A percentile compares a stretch with the other conserved stretches of the same genome.
Evolutionary conservation across 768 basidiomycete species (phyloP).

Genomic region (Psilocybe subaeruginosa): DNA sequence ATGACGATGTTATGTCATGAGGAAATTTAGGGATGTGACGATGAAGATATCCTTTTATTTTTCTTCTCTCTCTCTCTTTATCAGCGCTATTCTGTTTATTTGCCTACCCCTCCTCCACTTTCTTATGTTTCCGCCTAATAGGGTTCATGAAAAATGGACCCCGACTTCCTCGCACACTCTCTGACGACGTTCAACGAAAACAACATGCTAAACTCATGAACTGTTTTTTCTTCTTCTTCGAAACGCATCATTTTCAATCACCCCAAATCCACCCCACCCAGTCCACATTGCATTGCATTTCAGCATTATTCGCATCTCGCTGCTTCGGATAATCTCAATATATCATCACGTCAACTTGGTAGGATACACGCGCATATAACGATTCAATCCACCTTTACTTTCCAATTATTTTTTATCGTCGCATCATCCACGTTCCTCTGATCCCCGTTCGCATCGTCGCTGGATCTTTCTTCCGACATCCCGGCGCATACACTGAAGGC

Average conservation of each 20-base stretch:
- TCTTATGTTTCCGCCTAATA: neutral
- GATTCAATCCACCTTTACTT: too few species aligned
- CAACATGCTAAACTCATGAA: neutral
- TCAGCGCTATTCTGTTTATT: neutral
- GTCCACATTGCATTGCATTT: neutral
- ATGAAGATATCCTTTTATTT: neutral
- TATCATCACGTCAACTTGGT: neutral
- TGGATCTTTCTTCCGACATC: too few species aligned
- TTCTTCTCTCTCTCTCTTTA: conserved; percentile 2
- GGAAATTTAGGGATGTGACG: neutral
- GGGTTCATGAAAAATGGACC: neutral
- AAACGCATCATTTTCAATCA: neutral
- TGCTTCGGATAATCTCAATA: neutral
- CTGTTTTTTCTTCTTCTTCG: neutral
- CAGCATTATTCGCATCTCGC: neutral
- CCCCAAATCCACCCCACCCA: neutral
- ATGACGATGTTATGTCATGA: conserved; percentile 43
- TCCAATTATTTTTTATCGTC: too few species aligned
- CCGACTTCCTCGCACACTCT: neutral
- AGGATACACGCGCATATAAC: neutral
- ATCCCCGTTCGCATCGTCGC: too few species aligned
- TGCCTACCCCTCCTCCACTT: neutral
- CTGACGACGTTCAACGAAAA: neutral
- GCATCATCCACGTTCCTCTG: too few species aligned
- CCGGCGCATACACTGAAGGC: too few species aligned